Conservation (phyloP, 768 basidiomycete species). For the Neoboletus magnificus region DNA sequence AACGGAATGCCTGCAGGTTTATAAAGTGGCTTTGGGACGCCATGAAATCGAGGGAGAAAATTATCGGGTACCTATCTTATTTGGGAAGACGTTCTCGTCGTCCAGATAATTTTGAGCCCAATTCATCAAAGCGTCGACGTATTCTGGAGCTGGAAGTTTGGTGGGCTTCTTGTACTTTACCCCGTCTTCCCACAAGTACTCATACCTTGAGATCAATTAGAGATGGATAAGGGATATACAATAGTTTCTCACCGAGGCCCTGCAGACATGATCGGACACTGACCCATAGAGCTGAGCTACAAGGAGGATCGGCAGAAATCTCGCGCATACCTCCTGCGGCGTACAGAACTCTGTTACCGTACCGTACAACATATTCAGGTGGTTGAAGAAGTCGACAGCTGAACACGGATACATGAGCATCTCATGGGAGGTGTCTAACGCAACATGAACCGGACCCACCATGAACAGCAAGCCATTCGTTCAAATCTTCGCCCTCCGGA, state of each 20-base stretch:
- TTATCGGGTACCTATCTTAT: conserved; percentile 73
- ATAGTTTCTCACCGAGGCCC: conserved; percentile 69
- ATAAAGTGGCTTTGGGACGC: background rate
- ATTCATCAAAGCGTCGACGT: conserved; percentile 98
- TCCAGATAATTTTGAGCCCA: conserved; percentile 94
- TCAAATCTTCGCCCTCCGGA: conserved; percentile 95
- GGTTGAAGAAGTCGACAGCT: conserved; percentile 99
- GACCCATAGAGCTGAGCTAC: conserved; percentile 8
- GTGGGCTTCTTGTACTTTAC: conserved; percentile 83
- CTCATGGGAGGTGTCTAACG: background rate
- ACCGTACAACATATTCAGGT: conserved; percentile 98
- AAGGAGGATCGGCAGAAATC: conserved; percentile 1
- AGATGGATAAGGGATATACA: background rate
- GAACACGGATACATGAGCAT: conserved; percentile 4
- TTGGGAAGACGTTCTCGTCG: conserved; percentile 90
- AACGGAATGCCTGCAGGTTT: conserved; percentile 76
- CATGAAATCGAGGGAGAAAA: background rate
- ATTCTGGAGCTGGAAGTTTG: conserved; percentile 93
- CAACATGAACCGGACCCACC: conserved; percentile 47
- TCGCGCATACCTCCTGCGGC: conserved; percentile 68
- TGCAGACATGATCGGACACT: conserved; percentile 97
- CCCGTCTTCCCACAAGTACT: conserved; percentile 94
- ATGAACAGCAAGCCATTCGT: conserved; percentile 99
- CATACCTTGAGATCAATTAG: conserved; percentile 56
- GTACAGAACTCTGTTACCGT: conserved; percentile 99